These are phyloP conservation scores for Ziziphus jujuba DNA, from an alignment of 306 rosid species.

Conservation along the genomic window DNA sequence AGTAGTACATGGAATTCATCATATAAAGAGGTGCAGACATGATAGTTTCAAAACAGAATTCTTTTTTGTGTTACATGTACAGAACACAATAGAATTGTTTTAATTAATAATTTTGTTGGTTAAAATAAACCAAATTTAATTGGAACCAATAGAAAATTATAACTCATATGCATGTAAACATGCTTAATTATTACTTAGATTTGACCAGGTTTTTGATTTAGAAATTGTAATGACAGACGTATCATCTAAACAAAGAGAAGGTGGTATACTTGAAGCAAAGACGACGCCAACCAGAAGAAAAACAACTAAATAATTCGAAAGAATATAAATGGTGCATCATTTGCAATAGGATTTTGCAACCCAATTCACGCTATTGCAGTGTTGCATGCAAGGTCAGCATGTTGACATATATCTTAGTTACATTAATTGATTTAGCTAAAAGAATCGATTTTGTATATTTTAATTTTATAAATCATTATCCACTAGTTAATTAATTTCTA, in stretches of 20 bases:
- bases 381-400: constrained; percentile 32
- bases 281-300: constrained; percentile 14
- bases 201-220: too few relatives aligned
- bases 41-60: too few relatives aligned
- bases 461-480: too few relatives aligned
- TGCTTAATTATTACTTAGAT: too few relatives aligned
- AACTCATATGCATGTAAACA: too few relatives aligned
- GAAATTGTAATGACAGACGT: constrained; percentile 7
- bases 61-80: too few relatives aligned
- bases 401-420: not conserved
- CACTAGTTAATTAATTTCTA: not conserved
- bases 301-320: not conserved
- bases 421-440: too few relatives aligned
- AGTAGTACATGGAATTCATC: too few relatives aligned
- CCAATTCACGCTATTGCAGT: constrained; percentile 33
- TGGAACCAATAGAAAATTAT: not conserved
- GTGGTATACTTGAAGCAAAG: constrained; percentile 36
- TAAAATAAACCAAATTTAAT: not conserved
- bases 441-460: too few relatives aligned
- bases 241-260: constrained; percentile 33
- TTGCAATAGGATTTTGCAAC: constrained; percentile 27
- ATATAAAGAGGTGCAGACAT: too few relatives aligned
- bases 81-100: too few relatives aligned
- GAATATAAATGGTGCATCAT: constrained; percentile 24
- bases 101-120: too few relatives aligned